Conservation (phyloP, 495 filamentous ascomycete species). For the Cryomyces minteri region DNA sequence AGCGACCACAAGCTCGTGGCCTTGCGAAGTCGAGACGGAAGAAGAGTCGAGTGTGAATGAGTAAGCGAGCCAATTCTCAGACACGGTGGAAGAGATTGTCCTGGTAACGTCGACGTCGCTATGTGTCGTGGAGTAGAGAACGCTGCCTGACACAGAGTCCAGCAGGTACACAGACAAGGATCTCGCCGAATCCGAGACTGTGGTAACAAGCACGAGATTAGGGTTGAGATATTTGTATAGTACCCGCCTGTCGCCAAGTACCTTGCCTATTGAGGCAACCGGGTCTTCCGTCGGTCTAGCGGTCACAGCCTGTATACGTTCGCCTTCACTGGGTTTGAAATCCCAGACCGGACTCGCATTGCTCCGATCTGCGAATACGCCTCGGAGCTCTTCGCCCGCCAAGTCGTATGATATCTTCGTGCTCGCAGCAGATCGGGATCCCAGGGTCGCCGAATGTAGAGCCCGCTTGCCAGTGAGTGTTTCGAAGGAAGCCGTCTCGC, state of each 20-base stretch:
- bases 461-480: constrained; percentile 23
- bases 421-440: not conserved
- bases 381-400: constrained; percentile 11
- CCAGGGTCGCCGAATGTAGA: not conserved
- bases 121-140: constrained; percentile 55
- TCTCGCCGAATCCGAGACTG: constrained; percentile 53
- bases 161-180: too few species aligned
- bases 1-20: too few species aligned
- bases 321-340: constrained; percentile 47
- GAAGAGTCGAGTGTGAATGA: too few species aligned
- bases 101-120: constrained; percentile 65
- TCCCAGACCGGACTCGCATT: constrained; percentile 33
- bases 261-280: constrained; percentile 85
- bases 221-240: constrained; percentile 94
- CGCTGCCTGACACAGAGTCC: too few species aligned
- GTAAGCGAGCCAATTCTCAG: too few species aligned
- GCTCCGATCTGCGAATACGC: constrained; percentile 2
- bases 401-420: constrained; percentile 12
- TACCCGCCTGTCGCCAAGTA: constrained; percentile 76
- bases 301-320: constrained; percentile 48
- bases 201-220: constrained; percentile 64
- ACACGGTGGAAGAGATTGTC: too few species aligned
- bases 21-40: too few species aligned
- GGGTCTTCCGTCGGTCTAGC: constrained; percentile 60
- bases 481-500: not conserved